phyloP scores from a whole-genome alignment of 2,329 filamentous ascomycete genomes.

The Aspergillus japonicus region DNA sequence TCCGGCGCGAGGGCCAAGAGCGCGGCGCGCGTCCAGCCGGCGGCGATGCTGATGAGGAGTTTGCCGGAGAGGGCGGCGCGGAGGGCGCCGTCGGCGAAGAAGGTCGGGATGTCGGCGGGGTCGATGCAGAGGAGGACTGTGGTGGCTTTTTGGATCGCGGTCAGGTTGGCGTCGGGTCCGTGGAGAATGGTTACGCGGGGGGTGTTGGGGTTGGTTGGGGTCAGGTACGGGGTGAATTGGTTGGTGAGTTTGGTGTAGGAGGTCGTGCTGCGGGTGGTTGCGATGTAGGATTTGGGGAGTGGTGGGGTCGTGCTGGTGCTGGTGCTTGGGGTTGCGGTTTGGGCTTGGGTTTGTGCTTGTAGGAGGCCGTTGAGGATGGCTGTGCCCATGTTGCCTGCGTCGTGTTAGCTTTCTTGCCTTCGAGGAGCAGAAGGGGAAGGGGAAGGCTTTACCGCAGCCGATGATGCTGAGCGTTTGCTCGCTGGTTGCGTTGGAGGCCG shows the following conservation, averaged over 20 bases:
- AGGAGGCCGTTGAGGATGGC: constrained; percentile 4
- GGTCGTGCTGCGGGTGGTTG: background rate
- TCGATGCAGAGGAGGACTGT: background rate
- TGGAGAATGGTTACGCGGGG: background rate
- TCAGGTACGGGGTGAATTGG: background rate
- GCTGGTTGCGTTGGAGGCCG: background rate
- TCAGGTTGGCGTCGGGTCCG: background rate
- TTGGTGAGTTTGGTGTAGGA: background rate
- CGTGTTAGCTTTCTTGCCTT: background rate
- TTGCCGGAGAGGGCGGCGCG: background rate
- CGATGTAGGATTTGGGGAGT: background rate
- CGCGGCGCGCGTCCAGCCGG: constrained; percentile 47
- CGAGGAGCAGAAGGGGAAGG: background rate
- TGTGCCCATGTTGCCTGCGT: constrained; percentile 5
- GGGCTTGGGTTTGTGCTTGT: background rate
- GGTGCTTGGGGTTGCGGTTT: background rate
- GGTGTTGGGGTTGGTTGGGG: background rate
- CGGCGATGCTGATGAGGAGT: constrained; percentile 45
- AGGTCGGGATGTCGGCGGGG: constrained; percentile 1
- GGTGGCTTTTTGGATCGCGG: background rate
- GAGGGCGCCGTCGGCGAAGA: background rate
- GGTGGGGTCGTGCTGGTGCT: background rate
- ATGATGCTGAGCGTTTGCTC: constrained; percentile 1
- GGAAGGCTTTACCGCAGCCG: background rate
- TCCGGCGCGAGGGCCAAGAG: constrained; percentile 31